Evolutionary conservation across 345 rosid species (phyloP), one percentile per base, ranked within the genome.

Genomic region (Ricinus communis): DNA sequence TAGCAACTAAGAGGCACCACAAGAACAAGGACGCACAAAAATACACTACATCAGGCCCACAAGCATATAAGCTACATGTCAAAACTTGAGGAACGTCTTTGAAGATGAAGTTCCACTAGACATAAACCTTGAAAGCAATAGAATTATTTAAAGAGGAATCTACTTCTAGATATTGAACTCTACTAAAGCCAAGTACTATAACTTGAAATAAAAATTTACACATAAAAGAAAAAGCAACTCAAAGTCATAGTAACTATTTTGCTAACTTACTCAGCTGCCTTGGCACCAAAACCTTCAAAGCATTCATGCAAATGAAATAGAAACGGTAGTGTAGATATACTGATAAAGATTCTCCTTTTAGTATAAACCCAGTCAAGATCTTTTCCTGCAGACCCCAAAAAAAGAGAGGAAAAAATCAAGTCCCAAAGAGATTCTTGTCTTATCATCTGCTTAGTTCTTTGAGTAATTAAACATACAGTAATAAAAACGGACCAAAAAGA

Each of bases 231-330:
- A 40, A 21, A 4, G 7, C 5, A n/a, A 21, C 19, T 52, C 57
- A 41, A 56, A 41, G 38, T 24, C 27, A 25, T 45, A 55, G 18
- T 24, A 43, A 19, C 40, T 8, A 47, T 49, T 62, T 54, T 6
- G 43, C 68, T 8, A 68, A 85, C 90, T 82, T 78, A 87, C 97
- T 81, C 84, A 15, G 72, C 67, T 18, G 95, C 97, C 19, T 59
- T 68, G 25, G 82, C 89, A 16, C 64, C 61, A 50, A 19, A 61
- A 16, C 73, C 81, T 49, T 82, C 72, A 49, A 49, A 10, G 31
- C 25, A 22, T 36, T 67, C 75, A n/a, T 56, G 55, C 30, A 77
- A 13, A 55, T 74, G 85, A 36, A 85, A 66, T 50, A 90, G 82
- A 82, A 87, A 63, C 66, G 85, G 90, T 65, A 84, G 62, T 0